phyloP scores from a whole-genome alignment of 2,329 filamentous ascomycete species.

The Cryphonectria radicalis region DNA sequence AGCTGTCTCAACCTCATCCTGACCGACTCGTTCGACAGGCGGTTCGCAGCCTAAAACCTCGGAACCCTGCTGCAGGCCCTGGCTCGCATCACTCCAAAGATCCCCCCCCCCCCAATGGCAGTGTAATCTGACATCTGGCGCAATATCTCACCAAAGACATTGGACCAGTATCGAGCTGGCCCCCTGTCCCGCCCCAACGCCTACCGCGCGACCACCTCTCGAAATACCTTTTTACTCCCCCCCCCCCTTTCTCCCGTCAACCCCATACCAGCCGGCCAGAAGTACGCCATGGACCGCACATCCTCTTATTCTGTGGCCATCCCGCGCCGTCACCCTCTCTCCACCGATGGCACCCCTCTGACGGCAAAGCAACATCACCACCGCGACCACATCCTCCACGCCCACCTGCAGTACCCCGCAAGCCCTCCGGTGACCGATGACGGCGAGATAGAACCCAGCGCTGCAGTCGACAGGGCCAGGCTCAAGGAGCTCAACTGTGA shows the following conservation, averaged over 20 bases:
- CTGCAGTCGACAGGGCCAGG: constrained; percentile 17
- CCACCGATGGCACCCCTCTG: constrained; percentile 18
- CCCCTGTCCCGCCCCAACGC: constrained; percentile 13
- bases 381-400: constrained; percentile 11
- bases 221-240: constrained; percentile 11
- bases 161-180: constrained; percentile 19
- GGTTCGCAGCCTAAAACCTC: not conserved
- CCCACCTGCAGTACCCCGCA: constrained; percentile 23
- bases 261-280: not conserved
- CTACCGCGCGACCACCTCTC: constrained; percentile 17
- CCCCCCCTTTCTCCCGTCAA: too few species aligned
- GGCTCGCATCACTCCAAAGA: constrained; percentile 10
- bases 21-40: not conserved
- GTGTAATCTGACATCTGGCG: constrained; percentile 21
- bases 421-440: constrained; percentile 35
- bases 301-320: constrained; percentile 17
- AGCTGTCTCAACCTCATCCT: constrained; percentile 27
- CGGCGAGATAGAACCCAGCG: constrained; percentile 25
- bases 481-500: constrained; percentile 52
- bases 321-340: constrained; percentile 25
- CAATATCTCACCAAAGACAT: constrained; percentile 22
- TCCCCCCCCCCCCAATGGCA: constrained; percentile 24
- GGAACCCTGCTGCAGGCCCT: constrained; percentile 11
- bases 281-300: constrained; percentile 26
- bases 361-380: constrained; percentile 18